Evolutionary conservation across 352 stramenopile species (phyloP).

Genomic region (Globisporangium orthogonon): DNA sequence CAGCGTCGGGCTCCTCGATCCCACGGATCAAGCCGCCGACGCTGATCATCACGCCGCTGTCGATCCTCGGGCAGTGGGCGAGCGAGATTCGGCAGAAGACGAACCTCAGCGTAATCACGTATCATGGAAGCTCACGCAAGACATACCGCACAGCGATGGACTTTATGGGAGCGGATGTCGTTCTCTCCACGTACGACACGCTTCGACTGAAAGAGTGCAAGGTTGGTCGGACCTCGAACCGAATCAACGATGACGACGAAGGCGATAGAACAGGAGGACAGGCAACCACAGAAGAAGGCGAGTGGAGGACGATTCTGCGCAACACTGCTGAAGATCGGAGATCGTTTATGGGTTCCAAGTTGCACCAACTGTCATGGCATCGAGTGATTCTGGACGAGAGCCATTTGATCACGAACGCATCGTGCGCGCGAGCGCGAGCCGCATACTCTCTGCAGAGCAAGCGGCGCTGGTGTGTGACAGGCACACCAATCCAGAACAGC

Average conservation of each 20-base stretch:
- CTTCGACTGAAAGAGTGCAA: slow-evolving; percentile 70
- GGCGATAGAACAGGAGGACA: slow-evolving; percentile 1
- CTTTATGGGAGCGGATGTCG: slow-evolving; percentile 75
- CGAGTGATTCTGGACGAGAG: slow-evolving; percentile 88
- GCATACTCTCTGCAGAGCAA: slow-evolving; percentile 61
- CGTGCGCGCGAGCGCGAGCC: slow-evolving; percentile 49
- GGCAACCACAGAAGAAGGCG: slow-evolving; percentile 1
- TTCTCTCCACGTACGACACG: slow-evolving; percentile 79
- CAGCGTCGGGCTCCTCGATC: slow-evolving; percentile 10
- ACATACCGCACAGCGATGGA: slow-evolving; percentile 54
- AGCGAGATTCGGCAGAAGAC: slow-evolving; percentile 75
- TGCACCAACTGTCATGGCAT: slow-evolving; percentile 79
- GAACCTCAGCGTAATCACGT: slow-evolving; percentile 66
- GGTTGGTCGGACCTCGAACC: slow-evolving; percentile 19
- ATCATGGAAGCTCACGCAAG: slow-evolving; percentile 63
- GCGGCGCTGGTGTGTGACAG: slow-evolving; percentile 85
- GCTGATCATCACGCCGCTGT: slow-evolving; percentile 78
- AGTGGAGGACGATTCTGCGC: slow-evolving; percentile 11
- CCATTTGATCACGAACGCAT: slow-evolving; percentile 86
- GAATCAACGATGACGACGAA: slow-evolving; percentile 7
- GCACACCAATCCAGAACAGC: slow-evolving; percentile 88
- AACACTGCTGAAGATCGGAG: slow-evolving; percentile 8
- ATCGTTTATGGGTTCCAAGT: slow-evolving; percentile 41
- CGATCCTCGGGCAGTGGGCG: slow-evolving; percentile 84
- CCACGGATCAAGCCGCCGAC: slow-evolving; percentile 47